Evolutionary conservation across 2,329 filamentous ascomycete species (phyloP).

Genomic region (Fusarium sp.): DNA sequence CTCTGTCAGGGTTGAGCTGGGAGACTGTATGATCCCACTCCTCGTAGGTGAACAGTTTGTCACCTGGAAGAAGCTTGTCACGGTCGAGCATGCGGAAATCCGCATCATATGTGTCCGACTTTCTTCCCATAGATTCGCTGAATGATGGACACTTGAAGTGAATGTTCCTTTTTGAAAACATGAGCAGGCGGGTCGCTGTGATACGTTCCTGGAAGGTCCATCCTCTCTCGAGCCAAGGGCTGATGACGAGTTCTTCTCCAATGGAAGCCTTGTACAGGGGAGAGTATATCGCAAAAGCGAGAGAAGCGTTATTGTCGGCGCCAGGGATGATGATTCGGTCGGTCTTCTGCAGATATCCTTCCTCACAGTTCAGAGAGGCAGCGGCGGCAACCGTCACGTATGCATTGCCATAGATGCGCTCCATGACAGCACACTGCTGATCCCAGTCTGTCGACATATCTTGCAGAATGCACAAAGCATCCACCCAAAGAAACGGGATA

Average conservation of each 20-base stretch:
- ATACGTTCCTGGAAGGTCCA: not conserved
- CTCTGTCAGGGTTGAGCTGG: not conserved
- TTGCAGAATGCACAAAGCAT: conserved; percentile 6
- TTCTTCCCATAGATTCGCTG: not conserved
- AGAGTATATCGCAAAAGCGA: not conserved
- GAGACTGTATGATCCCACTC: not conserved
- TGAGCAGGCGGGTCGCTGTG: not conserved
- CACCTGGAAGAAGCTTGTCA: not conserved
- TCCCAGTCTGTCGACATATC: not conserved
- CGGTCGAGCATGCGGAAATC: not conserved
- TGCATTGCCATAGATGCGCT: not conserved
- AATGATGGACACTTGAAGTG: not conserved
- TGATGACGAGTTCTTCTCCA: not conserved
- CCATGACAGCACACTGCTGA: not conserved
- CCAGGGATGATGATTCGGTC: not conserved
- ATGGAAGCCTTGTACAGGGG: not conserved
- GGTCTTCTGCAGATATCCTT: not conserved
- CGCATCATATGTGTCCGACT: not conserved
- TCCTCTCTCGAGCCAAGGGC: not conserved
- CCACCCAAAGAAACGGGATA: conserved; percentile 1
- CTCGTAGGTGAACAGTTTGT: not conserved
- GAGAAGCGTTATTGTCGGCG: not conserved
- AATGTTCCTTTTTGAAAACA: not conserved
- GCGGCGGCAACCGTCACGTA: not conserved
- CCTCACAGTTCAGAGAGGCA: not conserved